These are phyloP conservation scores for Aphanocladium album DNA, from an alignment of 2,329 filamentous ascomycete genomes.

Conservation along the genomic window DNA sequence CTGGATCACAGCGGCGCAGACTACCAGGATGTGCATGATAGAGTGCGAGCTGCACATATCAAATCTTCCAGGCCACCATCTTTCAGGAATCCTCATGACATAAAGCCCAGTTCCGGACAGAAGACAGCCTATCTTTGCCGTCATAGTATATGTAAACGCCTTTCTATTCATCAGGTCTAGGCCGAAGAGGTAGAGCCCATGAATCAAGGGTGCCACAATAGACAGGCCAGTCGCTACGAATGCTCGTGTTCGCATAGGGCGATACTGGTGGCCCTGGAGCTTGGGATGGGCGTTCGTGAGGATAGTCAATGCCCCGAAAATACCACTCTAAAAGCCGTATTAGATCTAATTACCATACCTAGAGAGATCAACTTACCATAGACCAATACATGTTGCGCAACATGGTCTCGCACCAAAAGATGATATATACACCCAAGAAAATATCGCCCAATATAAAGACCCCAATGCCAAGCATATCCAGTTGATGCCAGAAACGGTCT, in stretches of 20 bases:
- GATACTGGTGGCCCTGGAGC: conserved; percentile 29
- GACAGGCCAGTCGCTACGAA: conserved; percentile 35
- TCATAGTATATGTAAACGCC: conserved; percentile 16
- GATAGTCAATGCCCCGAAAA: conserved; percentile 23
- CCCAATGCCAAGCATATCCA: conserved; percentile 21
- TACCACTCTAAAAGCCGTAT: conserved; percentile 15
- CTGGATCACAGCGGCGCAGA: conserved; percentile 10
- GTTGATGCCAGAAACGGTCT: conserved; percentile 19
- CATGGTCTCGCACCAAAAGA: conserved; percentile 24
- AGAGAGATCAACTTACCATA: conserved; percentile 21
- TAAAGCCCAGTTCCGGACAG: conserved; percentile 32
- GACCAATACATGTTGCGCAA: conserved; percentile 24
- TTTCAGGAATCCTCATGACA: conserved; percentile 16
- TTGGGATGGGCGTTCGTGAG: conserved; percentile 29
- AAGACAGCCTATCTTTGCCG: conserved; percentile 31
- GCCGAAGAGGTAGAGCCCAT: conserved; percentile 30
- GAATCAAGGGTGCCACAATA: conserved; percentile 32
- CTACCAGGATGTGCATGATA: conserved; percentile 8
- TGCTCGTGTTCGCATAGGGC: conserved; percentile 27
- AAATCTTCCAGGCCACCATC: conserved; percentile 8
- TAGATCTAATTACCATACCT: conserved; percentile 1
- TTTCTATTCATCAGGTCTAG: conserved; percentile 27
- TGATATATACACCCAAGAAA: conserved; percentile 22
- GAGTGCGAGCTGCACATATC: conserved; percentile 10
- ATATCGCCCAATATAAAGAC: conserved; percentile 22